A percentile compares a stretch with the other conserved stretches of the same genome.
Conservation (phyloP, 2,329 filamentous ascomycete species). For the Monascus ruber region DNA sequence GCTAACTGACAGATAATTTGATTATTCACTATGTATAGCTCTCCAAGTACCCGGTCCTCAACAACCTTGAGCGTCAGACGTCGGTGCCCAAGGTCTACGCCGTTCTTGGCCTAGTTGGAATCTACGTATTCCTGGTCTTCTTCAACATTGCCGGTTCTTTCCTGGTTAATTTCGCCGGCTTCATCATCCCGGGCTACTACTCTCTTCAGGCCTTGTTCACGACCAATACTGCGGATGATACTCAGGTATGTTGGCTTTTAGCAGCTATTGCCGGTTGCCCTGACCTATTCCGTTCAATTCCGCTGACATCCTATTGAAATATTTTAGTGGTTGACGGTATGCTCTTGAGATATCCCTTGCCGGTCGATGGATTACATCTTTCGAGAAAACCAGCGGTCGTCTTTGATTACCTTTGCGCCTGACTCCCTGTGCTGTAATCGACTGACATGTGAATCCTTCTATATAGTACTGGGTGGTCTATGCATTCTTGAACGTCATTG, state of each 20-base stretch:
- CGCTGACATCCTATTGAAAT: constrained; percentile 9
- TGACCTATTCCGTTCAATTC: neutral
- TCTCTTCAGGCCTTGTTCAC: constrained; percentile 54
- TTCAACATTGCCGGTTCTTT: constrained; percentile 61
- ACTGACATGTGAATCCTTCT: constrained; percentile 4
- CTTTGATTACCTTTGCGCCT: no score
- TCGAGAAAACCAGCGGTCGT: no score
- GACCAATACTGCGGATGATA: constrained; percentile 50
- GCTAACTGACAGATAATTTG: no score
- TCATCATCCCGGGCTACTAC: constrained; percentile 55
- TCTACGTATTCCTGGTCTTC: constrained; percentile 61
- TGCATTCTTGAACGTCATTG: constrained; percentile 54
- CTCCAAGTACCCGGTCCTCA: constrained; percentile 55
- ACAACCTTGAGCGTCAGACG: constrained; percentile 58
- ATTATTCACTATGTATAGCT: constrained; percentile 33
- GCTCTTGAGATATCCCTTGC: constrained; percentile 9
- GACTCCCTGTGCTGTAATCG: no score
- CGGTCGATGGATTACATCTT: no score
- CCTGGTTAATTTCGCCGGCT: constrained; percentile 56
- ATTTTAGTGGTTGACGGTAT: constrained; percentile 49
- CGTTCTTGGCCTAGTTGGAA: constrained; percentile 50
- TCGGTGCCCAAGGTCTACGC: constrained; percentile 58
- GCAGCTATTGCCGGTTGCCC: no score
- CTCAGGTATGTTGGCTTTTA: constrained; percentile 40
- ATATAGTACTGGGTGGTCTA: constrained; percentile 56